Base-by-base conservation (phyloP, 345 rosid species). In the Syzygium grande region DNA sequence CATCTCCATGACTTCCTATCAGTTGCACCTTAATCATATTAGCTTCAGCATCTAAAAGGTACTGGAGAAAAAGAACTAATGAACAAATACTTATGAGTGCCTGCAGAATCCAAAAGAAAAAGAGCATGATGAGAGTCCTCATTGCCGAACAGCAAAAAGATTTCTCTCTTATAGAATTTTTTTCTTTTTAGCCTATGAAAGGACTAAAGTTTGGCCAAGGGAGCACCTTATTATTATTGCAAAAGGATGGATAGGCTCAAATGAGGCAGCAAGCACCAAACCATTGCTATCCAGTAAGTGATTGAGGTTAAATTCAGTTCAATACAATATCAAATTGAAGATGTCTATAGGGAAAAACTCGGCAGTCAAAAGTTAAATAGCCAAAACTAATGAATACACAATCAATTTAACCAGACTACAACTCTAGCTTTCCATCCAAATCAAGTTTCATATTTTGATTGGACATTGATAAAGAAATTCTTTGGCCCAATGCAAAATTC, bases 1-100 rank as follows among this genome's bases (percentile, higher is more conserved):
- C 99, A 90, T 96, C 99, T 80, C 99, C 99, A 90, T 97, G 99
- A 89, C 99, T 97, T 89, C 99, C 99, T 94, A 90, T 61, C 52
- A 90, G 58, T 61, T 59, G 86, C 86, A 90, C 11, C 46, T 53
- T 38, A 89, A n/a, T 84, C 85, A 86, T 87, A 59, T 49, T 30
- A 54, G 78, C 51, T 43, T 46, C 21, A 52, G 38, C 30, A 87
- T 63, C 41, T 52, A 25, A 78, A 78, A 43, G 38, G 59, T 52
- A 54, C 63, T 19, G 7, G 52, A 54, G 46, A 73, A 73, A 73
- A 38, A 73, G 22, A 30, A 68, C 4, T 11, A 65, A 89, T 85
- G 85, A 16, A 73, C 80, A 73, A 73, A 38, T 73, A 73, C 46
- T 17, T 34, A 5, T 73, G 46, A 73, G 14, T 34, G 80, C 80